phyloP scores from a whole-genome alignment of 495 filamentous ascomycete genomes.

The Xylaria flabelliformis region DNA sequence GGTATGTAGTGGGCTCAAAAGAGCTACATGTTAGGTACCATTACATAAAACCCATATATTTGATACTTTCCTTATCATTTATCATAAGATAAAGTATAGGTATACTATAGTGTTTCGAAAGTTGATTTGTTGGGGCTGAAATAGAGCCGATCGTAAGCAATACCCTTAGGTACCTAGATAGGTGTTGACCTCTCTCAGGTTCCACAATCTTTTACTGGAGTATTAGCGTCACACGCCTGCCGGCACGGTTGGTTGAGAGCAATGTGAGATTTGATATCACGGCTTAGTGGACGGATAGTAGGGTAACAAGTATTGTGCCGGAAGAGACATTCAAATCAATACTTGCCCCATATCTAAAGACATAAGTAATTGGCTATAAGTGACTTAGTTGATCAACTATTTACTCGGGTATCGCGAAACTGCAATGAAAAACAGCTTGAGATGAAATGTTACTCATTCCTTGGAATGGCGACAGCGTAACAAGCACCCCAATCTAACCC shows the following conservation, averaged over 20 bases:
- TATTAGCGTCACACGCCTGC: background rate
- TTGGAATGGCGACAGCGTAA: background rate
- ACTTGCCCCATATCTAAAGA: background rate
- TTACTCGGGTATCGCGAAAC: constrained; percentile 21
- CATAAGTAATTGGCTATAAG: background rate
- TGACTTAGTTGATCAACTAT: constrained; percentile 1
- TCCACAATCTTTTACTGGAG: background rate
- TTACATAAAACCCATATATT: background rate
- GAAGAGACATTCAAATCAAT: background rate
- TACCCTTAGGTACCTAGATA: background rate
- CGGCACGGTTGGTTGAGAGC: too few relatives aligned
- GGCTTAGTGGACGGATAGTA: background rate
- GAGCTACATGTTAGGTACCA: too few relatives aligned
- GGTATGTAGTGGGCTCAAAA: too few relatives aligned
- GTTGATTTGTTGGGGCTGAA: too few relatives aligned
- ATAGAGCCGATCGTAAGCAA: background rate
- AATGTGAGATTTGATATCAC: background rate
- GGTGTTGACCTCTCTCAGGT: background rate
- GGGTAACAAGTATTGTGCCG: background rate
- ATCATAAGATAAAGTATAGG: too few relatives aligned
- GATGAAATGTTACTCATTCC: constrained; percentile 11
- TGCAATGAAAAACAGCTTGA: constrained; percentile 22
- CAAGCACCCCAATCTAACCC: background rate
- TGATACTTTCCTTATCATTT: too few relatives aligned
- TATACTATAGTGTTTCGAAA: too few relatives aligned